Percentiles rank a stretch among this genome's conserved stretches.
Evolutionary conservation across 257 asterid genomes (phyloP).

Genomic region (Nemophila menziesii): DNA sequence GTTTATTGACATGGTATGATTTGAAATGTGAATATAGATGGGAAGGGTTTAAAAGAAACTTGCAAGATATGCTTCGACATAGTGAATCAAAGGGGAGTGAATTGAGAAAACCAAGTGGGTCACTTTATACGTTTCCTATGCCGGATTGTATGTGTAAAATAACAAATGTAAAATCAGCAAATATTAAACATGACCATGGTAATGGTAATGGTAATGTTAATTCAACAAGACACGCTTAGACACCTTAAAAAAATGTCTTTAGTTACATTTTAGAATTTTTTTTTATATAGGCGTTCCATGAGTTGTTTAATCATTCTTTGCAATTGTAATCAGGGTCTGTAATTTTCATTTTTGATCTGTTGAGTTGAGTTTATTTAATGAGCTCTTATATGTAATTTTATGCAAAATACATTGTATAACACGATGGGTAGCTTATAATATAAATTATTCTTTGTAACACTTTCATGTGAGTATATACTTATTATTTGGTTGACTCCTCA

Average conservation of each 20-base stretch:
- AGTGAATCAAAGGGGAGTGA: conserved; percentile 72
- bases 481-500: too few species aligned
- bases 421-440: neutral
- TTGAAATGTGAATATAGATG: conserved; percentile 33
- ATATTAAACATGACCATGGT: conserved; percentile 21
- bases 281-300: neutral
- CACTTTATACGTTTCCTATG: conserved; percentile 81
- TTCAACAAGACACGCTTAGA: conserved; percentile 24
- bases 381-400: neutral
- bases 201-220: too few species aligned
- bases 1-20: neutral
- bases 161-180: too few species aligned
- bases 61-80: conserved; percentile 85
- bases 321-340: neutral
- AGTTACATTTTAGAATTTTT: conserved; percentile 5
- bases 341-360: conserved; percentile 1
- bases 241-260: neutral
- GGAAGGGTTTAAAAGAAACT: conserved; percentile 52
- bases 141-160: conserved; percentile 95
- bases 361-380: neutral
- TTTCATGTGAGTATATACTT: too few species aligned
- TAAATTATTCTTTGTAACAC: neutral
- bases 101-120: conserved; percentile 56
- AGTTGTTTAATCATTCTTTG: neutral
- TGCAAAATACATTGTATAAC: neutral